Evolutionary conservation across 2,329 filamentous ascomycete species (phyloP).

Genomic region (Teratosphaeria epicoccoides): DNA sequence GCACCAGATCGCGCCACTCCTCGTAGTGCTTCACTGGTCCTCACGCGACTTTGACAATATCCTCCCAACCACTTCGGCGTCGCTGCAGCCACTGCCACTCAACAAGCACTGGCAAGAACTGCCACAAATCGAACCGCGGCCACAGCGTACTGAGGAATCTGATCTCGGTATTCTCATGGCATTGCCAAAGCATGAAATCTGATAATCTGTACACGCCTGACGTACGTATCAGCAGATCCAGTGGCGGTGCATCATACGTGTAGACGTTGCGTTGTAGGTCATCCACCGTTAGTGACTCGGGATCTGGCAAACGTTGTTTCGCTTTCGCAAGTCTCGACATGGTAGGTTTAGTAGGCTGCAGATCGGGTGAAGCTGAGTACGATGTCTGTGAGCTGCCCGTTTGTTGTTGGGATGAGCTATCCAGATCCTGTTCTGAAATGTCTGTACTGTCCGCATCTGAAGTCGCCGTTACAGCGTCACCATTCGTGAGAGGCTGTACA

Average conservation of each 20-base stretch:
- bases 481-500: not conserved
- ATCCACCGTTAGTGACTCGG: constrained; percentile 75
- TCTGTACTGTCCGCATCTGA: constrained; percentile 12
- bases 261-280: constrained; percentile 81
- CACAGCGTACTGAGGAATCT: constrained; percentile 87
- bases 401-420: constrained; percentile 22
- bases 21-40: not conserved
- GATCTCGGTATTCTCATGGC: constrained; percentile 82
- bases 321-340: not conserved
- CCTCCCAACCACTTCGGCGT: constrained; percentile 16
- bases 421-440: constrained; percentile 19
- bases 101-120: constrained; percentile 82
- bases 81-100: constrained; percentile 67
- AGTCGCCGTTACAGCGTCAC: constrained; percentile 5
- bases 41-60: not conserved
- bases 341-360: constrained; percentile 21
- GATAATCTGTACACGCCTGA: constrained; percentile 87
- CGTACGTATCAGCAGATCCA: constrained; percentile 84
- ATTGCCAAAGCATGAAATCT: constrained; percentile 99
- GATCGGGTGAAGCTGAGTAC: constrained; percentile 29
- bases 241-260: constrained; percentile 71
- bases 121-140: constrained; percentile 92
- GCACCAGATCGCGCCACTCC: too few species aligned
- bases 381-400: constrained; percentile 29
- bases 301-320: constrained; percentile 46